phyloP scores from a whole-genome alignment of 1,284 basidiomycete genomes.

The Pseudozyma tsukubaensis region DNA sequence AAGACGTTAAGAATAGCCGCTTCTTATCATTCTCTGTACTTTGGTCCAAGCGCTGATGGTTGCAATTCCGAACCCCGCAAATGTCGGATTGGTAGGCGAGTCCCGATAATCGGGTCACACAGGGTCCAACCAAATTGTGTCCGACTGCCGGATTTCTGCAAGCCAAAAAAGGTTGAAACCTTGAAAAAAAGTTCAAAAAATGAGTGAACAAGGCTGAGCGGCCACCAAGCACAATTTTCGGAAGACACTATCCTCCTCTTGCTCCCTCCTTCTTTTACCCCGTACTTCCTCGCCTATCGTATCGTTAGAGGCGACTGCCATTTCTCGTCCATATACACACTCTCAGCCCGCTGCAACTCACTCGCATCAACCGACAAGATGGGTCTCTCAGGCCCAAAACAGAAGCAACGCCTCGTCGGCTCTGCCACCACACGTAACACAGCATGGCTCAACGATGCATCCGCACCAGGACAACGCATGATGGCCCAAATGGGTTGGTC shows the following conservation, averaged over 20 bases:
- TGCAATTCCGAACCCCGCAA: slow-evolving; percentile 12
- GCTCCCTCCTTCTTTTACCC: neutral
- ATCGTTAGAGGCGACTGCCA: no score
- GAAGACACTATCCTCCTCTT: neutral
- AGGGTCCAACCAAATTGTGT: neutral
- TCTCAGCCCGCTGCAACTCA: no score
- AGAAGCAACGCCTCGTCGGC: slow-evolving; percentile 65
- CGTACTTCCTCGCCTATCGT: neutral
- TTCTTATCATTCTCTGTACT: neutral
- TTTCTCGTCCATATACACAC: no score
- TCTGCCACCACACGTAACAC: slow-evolving; percentile 60
- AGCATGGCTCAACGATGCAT: slow-evolving; percentile 62
- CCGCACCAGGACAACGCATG: slow-evolving; percentile 66
- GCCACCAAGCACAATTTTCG: neutral
- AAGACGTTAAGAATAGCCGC: neutral
- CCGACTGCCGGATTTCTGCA: slow-evolving; percentile 34
- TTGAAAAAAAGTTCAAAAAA: slow-evolving; percentile 18
- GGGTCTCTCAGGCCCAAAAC: slow-evolving; percentile 63
- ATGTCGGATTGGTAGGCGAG: neutral
- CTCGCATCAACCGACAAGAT: slow-evolving; percentile 26
- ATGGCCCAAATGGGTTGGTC: slow-evolving; percentile 67
- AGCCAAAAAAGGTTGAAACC: slow-evolving; percentile 3
- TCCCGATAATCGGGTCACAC: slow-evolving; percentile 32
- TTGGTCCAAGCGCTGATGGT: slow-evolving; percentile 3
- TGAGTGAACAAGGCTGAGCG: neutral